Evolutionary conservation across 768 basidiomycete genomes (phyloP).

Genomic region (Lentinus brumalis): DNA sequence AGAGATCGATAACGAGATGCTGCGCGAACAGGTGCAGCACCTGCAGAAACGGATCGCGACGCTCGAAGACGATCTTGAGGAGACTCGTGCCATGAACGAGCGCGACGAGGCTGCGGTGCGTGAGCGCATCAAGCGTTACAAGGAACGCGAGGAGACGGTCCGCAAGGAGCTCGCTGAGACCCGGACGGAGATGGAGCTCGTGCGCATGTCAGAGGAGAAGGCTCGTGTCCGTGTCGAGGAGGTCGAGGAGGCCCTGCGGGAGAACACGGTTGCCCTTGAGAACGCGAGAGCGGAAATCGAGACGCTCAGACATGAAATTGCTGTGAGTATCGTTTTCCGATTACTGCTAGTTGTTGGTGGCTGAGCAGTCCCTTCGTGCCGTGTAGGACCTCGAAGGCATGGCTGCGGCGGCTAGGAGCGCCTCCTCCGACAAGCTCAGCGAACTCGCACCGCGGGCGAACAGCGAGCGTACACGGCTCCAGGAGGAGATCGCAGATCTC

Average conservation of each 20-base stretch:
- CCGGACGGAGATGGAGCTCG: constrained; percentile 64
- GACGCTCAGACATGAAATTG: constrained; percentile 66
- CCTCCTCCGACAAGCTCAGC: constrained; percentile 42
- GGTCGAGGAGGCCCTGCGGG: constrained; percentile 85
- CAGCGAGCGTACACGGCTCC: constrained; percentile 51
- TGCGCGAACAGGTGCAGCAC: constrained; percentile 88
- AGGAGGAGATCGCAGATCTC: constrained; percentile 58
- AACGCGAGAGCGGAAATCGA: constrained; percentile 92
- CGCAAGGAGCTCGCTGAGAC: constrained; percentile 71
- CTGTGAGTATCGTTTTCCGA: constrained; percentile 50
- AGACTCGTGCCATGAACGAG: constrained; percentile 68
- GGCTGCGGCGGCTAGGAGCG: constrained; percentile 33
- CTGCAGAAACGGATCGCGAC: constrained; percentile 72
- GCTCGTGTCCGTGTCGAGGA: constrained; percentile 76
- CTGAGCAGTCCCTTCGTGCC: constrained; percentile 24
- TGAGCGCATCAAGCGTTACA: constrained; percentile 65
- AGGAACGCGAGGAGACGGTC: constrained; percentile 72
- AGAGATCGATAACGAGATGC: constrained; percentile 92
- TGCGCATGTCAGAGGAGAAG: constrained; percentile 59
- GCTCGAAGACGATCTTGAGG: constrained; percentile 87
- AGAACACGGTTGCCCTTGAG: constrained; percentile 86
- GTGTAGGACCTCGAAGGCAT: constrained; percentile 68
- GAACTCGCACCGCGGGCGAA: constrained; percentile 51
- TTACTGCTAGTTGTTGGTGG: neutral
- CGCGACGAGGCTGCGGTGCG: constrained; percentile 67